These are phyloP conservation scores for Lecanicillium sp. DNA, from an alignment of 2,329 filamentous ascomycete genomes.

Conservation along the genomic window DNA sequence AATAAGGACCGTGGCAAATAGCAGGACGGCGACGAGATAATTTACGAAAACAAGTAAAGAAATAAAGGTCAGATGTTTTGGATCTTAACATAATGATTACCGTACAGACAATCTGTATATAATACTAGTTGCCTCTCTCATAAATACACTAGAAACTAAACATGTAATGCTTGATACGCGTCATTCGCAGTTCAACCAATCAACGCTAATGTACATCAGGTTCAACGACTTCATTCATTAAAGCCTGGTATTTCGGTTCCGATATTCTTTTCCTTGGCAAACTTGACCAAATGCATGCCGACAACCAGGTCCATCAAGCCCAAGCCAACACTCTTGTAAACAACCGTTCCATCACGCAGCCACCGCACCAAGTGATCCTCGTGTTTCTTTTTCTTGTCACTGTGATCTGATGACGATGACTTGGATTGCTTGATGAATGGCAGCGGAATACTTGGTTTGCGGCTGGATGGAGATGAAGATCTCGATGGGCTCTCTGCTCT, in stretches of 20 bases:
- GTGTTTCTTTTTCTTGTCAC: slow-evolving; percentile 29
- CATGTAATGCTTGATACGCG: no score
- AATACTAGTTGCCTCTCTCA: no score
- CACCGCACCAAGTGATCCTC: slow-evolving; percentile 45
- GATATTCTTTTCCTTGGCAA: slow-evolving; percentile 46
- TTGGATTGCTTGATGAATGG: slow-evolving; percentile 21
- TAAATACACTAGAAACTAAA: no score
- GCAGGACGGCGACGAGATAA: no score
- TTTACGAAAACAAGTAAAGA: no score
- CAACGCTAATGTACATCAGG: no score
- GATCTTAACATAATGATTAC: no score
- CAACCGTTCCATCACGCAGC: slow-evolving; percentile 54
- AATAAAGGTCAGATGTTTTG: no score
- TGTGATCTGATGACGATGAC: slow-evolving; percentile 16
- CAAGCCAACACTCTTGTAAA: slow-evolving; percentile 61
- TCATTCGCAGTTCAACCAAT: no score
- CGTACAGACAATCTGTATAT: no score
- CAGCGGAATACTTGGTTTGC: slow-evolving; percentile 23
- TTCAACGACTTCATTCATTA: no score
- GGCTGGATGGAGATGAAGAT: slow-evolving; percentile 17
- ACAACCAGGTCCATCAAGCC: slow-evolving; percentile 60
- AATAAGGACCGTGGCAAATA: no score
- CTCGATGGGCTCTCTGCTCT: slow-evolving; percentile 22
- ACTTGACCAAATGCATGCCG: slow-evolving; percentile 46
- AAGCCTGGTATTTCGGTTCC: slow-evolving; percentile 48